A percentile compares a stretch with the other conserved stretches of the same genome.
phyloP scores from a whole-genome alignment of 495 filamentous ascomycete species.

The Hypoxylon trugodes region DNA sequence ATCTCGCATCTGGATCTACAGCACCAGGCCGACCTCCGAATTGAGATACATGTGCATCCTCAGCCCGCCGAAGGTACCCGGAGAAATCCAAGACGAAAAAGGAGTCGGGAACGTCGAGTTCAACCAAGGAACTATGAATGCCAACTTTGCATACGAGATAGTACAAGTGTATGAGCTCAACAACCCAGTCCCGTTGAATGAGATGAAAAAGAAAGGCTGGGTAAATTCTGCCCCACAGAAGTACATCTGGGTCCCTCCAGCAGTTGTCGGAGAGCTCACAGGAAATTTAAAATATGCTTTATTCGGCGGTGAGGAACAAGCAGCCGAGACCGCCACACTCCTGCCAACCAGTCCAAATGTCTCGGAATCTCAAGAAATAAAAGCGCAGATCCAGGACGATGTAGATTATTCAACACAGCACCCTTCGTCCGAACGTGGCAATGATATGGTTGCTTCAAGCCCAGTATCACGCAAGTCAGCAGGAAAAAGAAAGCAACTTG shows the following conservation, averaged over 20 bases:
- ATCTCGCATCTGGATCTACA: constrained; percentile 59
- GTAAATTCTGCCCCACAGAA: constrained; percentile 48
- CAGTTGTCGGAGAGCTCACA: constrained; percentile 56
- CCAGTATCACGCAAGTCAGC: constrained; percentile 32
- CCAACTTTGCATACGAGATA: constrained; percentile 57
- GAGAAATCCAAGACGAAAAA: constrained; percentile 48
- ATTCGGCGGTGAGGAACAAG: constrained; percentile 42
- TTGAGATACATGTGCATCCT: constrained; percentile 61
- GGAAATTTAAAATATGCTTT: constrained; percentile 54
- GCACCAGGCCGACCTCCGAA: constrained; percentile 47
- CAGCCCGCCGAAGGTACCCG: constrained; percentile 49
- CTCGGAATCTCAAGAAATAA: constrained; percentile 56
- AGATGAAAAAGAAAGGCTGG: constrained; percentile 56
- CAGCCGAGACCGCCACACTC: background rate
- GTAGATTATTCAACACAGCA: constrained; percentile 54
- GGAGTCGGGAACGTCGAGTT: constrained; percentile 59
- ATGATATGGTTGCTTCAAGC: constrained; percentile 48
- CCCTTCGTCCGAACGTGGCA: constrained; percentile 21
- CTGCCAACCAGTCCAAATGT: constrained; percentile 12
- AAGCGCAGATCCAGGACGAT: constrained; percentile 55
- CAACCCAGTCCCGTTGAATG: constrained; percentile 53
- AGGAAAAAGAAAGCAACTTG: constrained; percentile 2
- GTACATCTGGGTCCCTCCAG: constrained; percentile 54
- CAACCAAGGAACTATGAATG: constrained; percentile 46
- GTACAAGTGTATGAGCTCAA: constrained; percentile 62